phyloP scores from a whole-genome alignment of 345 rosid genomes.

The Melaleuca alternifolia region DNA sequence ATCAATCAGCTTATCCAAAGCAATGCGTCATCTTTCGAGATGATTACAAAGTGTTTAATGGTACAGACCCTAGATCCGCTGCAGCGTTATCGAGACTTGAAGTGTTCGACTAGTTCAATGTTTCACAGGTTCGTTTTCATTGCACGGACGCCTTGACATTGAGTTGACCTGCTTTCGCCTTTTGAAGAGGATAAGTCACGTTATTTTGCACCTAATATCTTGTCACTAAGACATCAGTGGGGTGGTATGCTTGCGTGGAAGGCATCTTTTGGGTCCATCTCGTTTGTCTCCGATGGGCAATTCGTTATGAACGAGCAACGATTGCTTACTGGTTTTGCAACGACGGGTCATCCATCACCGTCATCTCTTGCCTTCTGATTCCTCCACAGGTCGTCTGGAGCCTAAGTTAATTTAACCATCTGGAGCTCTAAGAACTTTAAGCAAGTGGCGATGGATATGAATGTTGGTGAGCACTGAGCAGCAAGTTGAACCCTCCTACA shows the following conservation, averaged over 20 bases:
- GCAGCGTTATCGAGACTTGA: neutral
- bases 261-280: neutral
- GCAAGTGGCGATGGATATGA: neutral
- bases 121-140: neutral
- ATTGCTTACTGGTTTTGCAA: neutral
- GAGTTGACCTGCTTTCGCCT: neutral
- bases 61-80: neutral
- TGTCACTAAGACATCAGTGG: neutral
- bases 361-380: neutral
- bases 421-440: neutral
- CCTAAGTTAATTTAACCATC: neutral
- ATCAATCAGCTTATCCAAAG: neutral
- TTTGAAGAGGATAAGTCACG: neutral
- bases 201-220: neutral
- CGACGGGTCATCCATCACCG: neutral
- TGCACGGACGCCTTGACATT: neutral
- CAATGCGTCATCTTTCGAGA: neutral
- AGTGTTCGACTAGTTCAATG: neutral
- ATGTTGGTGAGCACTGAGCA: neutral
- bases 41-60: neutral
- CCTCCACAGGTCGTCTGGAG: neutral
- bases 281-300: neutral
- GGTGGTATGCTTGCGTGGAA: neutral
- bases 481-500: too few relatives aligned
- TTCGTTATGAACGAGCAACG: neutral